Evolutionary conservation across 352 stramenopile species (phyloP).

Genomic region (Poterioochromonas sp.): DNA sequence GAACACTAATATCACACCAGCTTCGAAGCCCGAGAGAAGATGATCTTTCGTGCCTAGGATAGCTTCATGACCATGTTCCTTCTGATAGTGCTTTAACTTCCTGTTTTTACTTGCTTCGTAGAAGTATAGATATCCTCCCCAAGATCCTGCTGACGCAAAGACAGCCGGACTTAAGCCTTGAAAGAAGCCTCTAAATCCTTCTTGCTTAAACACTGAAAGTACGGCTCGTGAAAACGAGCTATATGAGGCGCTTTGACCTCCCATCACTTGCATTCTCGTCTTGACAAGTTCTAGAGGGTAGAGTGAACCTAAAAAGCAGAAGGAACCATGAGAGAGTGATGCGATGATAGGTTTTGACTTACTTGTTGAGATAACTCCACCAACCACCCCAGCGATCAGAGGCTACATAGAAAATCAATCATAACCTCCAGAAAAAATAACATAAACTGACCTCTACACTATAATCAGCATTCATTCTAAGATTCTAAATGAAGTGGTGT

Average conservation of each 20-base stretch:
- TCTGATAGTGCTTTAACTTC: constrained; percentile 26
- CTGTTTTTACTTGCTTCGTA: constrained; percentile 87
- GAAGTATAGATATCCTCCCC: constrained; percentile 96
- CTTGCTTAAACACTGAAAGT: background rate
- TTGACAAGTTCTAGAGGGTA: constrained; percentile 96
- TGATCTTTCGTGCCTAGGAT: constrained; percentile 40
- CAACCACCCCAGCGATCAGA: too few species aligned
- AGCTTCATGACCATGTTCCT: background rate
- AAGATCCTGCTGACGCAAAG: constrained; percentile 84
- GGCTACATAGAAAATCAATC: too few species aligned
- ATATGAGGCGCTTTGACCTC: constrained; percentile 2
- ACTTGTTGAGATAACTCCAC: too few species aligned
- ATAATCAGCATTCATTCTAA: too few species aligned
- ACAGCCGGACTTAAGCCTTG: constrained; percentile 83
- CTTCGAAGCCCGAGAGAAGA: constrained; percentile 54
- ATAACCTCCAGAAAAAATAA: too few species aligned
- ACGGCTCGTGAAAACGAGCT: background rate
- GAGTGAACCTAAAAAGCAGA: constrained; percentile 56
- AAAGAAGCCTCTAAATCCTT: constrained; percentile 41
- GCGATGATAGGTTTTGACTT: too few species aligned
- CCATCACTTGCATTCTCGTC: constrained; percentile 86
- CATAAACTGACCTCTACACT: background rate
- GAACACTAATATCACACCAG: constrained; percentile 78
- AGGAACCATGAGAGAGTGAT: background rate
- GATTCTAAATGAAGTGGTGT: too few species aligned